These are phyloP conservation scores for Chenopodium berlandieri DNA, from an alignment of 148 eudicot species.

Conservation along the genomic window DNA sequence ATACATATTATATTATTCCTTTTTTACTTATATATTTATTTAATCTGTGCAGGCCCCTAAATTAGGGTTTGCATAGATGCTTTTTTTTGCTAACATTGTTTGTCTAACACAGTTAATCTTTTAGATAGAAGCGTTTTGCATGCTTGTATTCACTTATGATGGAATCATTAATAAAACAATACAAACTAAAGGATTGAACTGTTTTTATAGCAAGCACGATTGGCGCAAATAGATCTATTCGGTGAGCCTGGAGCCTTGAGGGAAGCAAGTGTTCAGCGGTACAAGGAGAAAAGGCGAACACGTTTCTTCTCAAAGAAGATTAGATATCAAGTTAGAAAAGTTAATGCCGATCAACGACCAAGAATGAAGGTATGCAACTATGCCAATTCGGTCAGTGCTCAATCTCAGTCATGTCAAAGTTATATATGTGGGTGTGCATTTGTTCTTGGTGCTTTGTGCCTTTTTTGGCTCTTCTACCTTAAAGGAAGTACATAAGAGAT, in stretches of 20 bases:
- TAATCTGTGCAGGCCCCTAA: slow-evolving; percentile 20
- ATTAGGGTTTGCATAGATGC: neutral
- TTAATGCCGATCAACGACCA: slow-evolving; percentile 82
- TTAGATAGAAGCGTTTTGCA: neutral
- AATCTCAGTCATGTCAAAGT: slow-evolving; percentile 9
- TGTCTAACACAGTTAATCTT: neutral
- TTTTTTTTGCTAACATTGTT: slow-evolving; percentile 13
- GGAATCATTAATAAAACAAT: neutral
- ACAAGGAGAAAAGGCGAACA: slow-evolving; percentile 81
- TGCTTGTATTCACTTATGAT: neutral
- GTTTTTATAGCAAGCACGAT: slow-evolving; percentile 49
- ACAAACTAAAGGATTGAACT: neutral
- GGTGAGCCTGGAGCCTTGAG: slow-evolving; percentile 68
- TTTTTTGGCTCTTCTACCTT: slow-evolving; percentile 6
- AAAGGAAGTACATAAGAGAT: neutral
- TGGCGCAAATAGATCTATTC: slow-evolving; percentile 78
- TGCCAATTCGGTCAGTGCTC: slow-evolving; percentile 17
- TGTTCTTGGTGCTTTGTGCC: slow-evolving; percentile 33
- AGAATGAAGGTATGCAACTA: slow-evolving; percentile 70
- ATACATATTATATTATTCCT: neutral
- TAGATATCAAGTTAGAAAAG: slow-evolving; percentile 82
- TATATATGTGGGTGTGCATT: neutral
- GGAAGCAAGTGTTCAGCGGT: slow-evolving; percentile 82
- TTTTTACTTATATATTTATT: slow-evolving; percentile 21
- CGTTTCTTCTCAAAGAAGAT: slow-evolving; percentile 90